Evolutionary conservation across 441 rosid genomes (phyloP).

Genomic region (Geranium incanum): DNA sequence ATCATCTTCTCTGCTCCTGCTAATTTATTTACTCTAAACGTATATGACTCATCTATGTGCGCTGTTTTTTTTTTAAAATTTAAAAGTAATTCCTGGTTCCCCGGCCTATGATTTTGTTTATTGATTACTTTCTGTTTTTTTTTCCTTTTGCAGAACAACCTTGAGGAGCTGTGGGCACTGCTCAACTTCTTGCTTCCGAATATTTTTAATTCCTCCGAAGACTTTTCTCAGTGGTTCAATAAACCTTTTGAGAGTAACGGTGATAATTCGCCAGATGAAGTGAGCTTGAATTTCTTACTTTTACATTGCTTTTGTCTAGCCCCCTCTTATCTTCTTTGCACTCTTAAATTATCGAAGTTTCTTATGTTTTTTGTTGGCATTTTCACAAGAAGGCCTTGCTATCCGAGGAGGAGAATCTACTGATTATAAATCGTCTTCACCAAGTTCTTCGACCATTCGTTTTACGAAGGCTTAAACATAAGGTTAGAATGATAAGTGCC

Average conservation of each 20-base stretch:
- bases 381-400: slow-evolving; percentile 54
- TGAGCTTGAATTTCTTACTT: slow-evolving; percentile 30
- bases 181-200: slow-evolving; percentile 88
- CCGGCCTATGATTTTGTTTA: slow-evolving; percentile 16
- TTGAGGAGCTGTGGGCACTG: slow-evolving; percentile 93
- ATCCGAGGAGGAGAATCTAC: slow-evolving; percentile 88
- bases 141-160: slow-evolving; percentile 57
- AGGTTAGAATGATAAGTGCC: slow-evolving; percentile 36
- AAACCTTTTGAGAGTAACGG: slow-evolving; percentile 88
- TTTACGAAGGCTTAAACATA: slow-evolving; percentile 85
- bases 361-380: slow-evolving; percentile 9
- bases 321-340: background rate
- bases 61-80: background rate
- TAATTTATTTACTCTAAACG: slow-evolving; percentile 10
- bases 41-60: background rate
- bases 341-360: background rate
- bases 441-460: slow-evolving; percentile 97
- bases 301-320: slow-evolving; percentile 16
- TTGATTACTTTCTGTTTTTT: slow-evolving; percentile 20
- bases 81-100: slow-evolving; percentile 9
- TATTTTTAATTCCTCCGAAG: slow-evolving; percentile 91
- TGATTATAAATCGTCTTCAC: slow-evolving; percentile 89
- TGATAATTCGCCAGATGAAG: slow-evolving; percentile 87
- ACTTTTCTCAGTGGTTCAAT: slow-evolving; percentile 97
- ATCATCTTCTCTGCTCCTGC: background rate